These are phyloP conservation scores for Helicocarpus griseus DNA, from an alignment of 2,329 filamentous ascomycete genomes.

Conservation along the genomic window DNA sequence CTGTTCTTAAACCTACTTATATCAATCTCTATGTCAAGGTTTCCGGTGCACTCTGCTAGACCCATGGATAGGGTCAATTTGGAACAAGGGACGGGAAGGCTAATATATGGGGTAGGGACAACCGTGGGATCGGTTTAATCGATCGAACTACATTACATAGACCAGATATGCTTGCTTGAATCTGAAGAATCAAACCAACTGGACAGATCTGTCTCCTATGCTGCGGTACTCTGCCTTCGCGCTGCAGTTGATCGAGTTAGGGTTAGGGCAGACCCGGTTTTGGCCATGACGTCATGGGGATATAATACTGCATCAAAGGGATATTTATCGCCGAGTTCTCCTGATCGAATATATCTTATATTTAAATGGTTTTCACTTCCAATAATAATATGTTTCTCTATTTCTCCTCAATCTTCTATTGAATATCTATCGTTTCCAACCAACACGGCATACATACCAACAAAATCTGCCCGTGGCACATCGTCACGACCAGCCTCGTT, in stretches of 20 bases:
- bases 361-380: too few species aligned
- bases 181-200: too few species aligned
- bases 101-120: background rate
- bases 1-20: too few species aligned
- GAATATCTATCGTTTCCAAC: too few species aligned
- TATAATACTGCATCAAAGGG: background rate
- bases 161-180: too few species aligned
- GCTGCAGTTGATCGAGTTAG: background rate
- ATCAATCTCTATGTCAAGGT: too few species aligned
- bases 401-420: background rate
- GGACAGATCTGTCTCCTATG: too few species aligned
- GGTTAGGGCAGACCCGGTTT: background rate
- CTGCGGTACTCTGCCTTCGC: too few species aligned
- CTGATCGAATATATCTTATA: background rate
- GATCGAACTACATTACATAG: too few species aligned
- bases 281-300: background rate
- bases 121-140: too few species aligned
- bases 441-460: too few species aligned
- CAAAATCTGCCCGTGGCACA: background rate
- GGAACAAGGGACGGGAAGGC: background rate
- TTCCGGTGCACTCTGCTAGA: background rate
- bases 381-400: too few species aligned
- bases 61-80: background rate
- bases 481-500: background rate
- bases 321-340: background rate